Evolutionary conservation across 805 yeast species (phyloP), one percentile per base, ranked within the genome.

Genomic region (Jamesozyma lodderae): DNA sequence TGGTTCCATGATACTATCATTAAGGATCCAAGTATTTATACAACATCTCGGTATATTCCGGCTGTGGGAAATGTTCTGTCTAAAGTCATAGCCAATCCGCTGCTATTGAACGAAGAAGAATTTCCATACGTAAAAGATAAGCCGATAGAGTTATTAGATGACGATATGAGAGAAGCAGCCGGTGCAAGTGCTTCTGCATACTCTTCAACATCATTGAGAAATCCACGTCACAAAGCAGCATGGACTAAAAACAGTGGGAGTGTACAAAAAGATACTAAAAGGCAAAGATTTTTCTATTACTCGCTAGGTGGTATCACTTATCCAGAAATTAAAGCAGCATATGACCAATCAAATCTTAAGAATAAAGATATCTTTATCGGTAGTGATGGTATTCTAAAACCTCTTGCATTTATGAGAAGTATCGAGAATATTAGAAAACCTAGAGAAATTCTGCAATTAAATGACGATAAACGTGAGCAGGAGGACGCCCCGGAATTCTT

Each of bases 301-400:
- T 72, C 86, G 20, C 81, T 94, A 2, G 99, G 99, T 17, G 98
- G 97, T 7, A 61, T 83, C 16, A 85, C 97, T 0, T 75, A 80
- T 47, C 73, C 88, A 2, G 99, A 92, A 59, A 64, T 81, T 21
- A 72, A 90, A 44, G 71, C 84, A 10, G 77, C 79, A 4, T 79
- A 83, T 49, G 90, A 84, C 45, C 67, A 86, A 33, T 72, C 85
- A 7, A 60, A 64, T 14, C 58, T 69, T 32, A 67, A 75, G 41
- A 75, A 81, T 51, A 79, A 76, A 53, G 95, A 86, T 43, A 72
- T 92, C 14, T 75, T 80, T 43, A 63, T 90, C 41, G 97, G 97
- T 0, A 77, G 88, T 11, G 94, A 83, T 55, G 77, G 80, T 37
- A 60, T 85, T 2, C 62, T 84, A 43, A 75, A 76, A 8, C 82